Percentiles rank a stretch among this genome's conserved stretches.
phyloP scores from a whole-genome alignment of 2,329 filamentous ascomycete species.

The Gnomoniopsis smithogilvyi region DNA sequence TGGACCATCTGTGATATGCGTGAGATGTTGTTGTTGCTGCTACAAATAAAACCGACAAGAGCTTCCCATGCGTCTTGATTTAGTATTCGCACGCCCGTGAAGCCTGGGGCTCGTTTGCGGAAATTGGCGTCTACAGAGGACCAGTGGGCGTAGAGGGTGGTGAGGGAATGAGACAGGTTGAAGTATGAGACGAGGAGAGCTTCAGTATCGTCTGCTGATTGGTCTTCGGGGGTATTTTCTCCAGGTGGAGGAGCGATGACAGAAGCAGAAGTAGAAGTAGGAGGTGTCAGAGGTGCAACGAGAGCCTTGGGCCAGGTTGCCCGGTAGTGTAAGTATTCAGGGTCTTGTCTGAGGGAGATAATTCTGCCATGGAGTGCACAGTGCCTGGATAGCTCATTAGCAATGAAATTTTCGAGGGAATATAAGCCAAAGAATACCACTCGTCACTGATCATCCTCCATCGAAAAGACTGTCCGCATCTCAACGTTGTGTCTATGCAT shows the following conservation, averaged over 20 bases:
- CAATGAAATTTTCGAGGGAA: neutral
- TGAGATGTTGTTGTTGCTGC: slow-evolving; percentile 96
- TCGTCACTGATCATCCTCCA: slow-evolving; percentile 85
- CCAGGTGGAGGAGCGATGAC: neutral
- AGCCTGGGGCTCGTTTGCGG: slow-evolving; percentile 78
- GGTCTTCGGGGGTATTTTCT: neutral
- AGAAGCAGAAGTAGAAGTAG: slow-evolving; percentile 28
- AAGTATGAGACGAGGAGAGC: slow-evolving; percentile 80
- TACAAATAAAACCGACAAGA: slow-evolving; percentile 92
- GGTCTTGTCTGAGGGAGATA: slow-evolving; percentile 79
- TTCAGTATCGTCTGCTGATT: slow-evolving; percentile 62
- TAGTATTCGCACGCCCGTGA: slow-evolving; percentile 87
- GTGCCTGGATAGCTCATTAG: slow-evolving; percentile 48
- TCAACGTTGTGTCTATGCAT: slow-evolving; percentile 89
- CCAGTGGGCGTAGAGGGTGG: slow-evolving; percentile 31
- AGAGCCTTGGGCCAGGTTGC: slow-evolving; percentile 53
- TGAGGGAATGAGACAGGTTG: slow-evolving; percentile 76
- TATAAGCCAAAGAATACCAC: slow-evolving; percentile 55
- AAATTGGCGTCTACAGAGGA: slow-evolving; percentile 84
- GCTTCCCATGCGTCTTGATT: slow-evolving; percentile 97
- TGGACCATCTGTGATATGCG: slow-evolving; percentile 96
- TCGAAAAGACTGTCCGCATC: slow-evolving; percentile 94
- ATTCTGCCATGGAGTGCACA: slow-evolving; percentile 85
- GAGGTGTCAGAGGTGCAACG: slow-evolving; percentile 32
- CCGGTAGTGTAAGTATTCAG: slow-evolving; percentile 74